Evolutionary conservation across 2,329 filamentous ascomycete species (phyloP).

Genomic region (Beauveria australis): DNA sequence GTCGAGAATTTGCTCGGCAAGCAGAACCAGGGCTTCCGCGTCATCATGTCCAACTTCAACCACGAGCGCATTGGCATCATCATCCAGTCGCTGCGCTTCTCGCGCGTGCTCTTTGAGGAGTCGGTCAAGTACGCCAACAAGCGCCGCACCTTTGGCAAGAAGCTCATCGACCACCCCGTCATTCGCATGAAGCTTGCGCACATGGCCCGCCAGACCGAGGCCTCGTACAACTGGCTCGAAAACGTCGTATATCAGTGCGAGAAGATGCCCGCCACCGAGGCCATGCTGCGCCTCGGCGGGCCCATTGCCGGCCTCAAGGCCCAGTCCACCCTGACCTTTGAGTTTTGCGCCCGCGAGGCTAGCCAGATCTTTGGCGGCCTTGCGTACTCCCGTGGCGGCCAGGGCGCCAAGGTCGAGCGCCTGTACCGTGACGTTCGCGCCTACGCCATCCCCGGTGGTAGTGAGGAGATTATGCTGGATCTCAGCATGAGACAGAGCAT

Average conservation of each 20-base stretch:
- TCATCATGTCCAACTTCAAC: constrained; percentile 99
- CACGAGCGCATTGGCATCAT: constrained; percentile 98
- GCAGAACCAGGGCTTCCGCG: constrained; percentile 96
- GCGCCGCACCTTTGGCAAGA: constrained; percentile 92
- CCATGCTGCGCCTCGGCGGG: constrained; percentile 90
- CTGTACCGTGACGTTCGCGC: constrained; percentile 92
- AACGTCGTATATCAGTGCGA: constrained; percentile 89
- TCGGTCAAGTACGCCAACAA: constrained; percentile 96
- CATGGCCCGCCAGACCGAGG: constrained; percentile 97
- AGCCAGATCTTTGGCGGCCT: constrained; percentile 96
- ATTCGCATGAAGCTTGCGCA: constrained; percentile 96
- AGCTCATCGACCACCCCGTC: constrained; percentile 91
- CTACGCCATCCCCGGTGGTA: constrained; percentile 92
- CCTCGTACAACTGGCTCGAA: constrained; percentile 95
- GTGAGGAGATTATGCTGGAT: constrained; percentile 98
- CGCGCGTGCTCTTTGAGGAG: constrained; percentile 94
- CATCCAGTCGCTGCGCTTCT: constrained; percentile 93
- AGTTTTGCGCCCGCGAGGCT: constrained; percentile 95
- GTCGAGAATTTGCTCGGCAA: constrained; percentile 99
- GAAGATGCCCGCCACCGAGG: constrained; percentile 88
- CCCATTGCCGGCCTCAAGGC: constrained; percentile 92
- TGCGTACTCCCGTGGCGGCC: constrained; percentile 84
- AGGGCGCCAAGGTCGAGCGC: constrained; percentile 91
- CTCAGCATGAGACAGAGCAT: constrained; percentile 86
- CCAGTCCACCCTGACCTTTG: constrained; percentile 87